Evolutionary conservation across 106 monocot genomes (phyloP).

Genomic region (Alisma plantagoaquatica): DNA sequence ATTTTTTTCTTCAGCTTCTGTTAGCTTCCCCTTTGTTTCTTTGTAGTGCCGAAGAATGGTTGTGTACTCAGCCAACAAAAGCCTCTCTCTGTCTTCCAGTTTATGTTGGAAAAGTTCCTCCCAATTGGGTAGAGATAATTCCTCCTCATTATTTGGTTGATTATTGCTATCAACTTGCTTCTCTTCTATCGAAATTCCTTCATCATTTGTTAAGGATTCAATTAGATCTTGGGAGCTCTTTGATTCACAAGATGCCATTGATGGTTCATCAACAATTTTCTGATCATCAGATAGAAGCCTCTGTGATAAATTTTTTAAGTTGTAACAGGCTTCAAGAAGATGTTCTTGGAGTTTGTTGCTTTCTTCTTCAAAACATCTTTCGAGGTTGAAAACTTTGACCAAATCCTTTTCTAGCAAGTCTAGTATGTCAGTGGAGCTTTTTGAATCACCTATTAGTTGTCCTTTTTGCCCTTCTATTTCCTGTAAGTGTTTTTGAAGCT

Average conservation of each 20-base stretch:
- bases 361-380: conserved; percentile 17
- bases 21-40: conserved; percentile 41
- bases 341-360: conserved; percentile 8
- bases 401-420: conserved; percentile 26
- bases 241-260: too few relatives aligned
- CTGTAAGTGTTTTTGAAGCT: conserved; percentile 12
- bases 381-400: conserved; percentile 22
- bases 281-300: conserved; percentile 2
- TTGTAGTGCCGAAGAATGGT: conserved; percentile 45
- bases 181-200: too few relatives aligned
- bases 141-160: conserved; percentile 13
- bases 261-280: too few relatives aligned
- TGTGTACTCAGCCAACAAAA: conserved; percentile 49
- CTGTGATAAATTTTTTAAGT: conserved; percentile 12
- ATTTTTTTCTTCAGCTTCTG: conserved; percentile 20
- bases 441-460: background rate
- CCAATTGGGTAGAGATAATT: conserved; percentile 14
- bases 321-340: conserved; percentile 16
- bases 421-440: conserved; percentile 17
- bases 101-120: conserved; percentile 32
- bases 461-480: conserved; percentile 29
- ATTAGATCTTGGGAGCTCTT: too few relatives aligned
- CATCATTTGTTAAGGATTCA: too few relatives aligned
- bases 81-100: conserved; percentile 42
- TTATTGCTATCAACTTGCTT: background rate